These are phyloP conservation scores for Wickerhamomyces subpelliculosus DNA, from an alignment of 805 yeast genomes.

Conservation along the genomic window DNA sequence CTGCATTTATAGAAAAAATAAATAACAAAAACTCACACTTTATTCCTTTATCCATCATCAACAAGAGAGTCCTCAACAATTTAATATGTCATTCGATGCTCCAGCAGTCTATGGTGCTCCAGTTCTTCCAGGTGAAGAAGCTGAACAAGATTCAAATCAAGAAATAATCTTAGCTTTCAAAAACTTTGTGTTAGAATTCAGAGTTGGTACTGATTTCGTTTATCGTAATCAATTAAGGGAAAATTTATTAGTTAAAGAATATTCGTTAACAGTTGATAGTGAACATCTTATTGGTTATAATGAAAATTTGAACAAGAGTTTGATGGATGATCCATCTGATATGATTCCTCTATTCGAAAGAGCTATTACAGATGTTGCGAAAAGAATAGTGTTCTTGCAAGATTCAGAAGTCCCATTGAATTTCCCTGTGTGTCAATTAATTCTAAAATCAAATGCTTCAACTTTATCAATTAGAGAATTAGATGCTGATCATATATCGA, in stretches of 20 bases:
- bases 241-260: constrained; percentile 71
- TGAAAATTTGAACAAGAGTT: constrained; percentile 79
- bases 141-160: constrained; percentile 54
- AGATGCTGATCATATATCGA: constrained; percentile 82
- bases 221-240: constrained; percentile 90
- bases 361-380: constrained; percentile 82
- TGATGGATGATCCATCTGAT: constrained; percentile 82
- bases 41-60: no score
- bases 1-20: no score
- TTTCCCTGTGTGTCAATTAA: constrained; percentile 81
- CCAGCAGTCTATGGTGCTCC: constrained; percentile 69
- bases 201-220: constrained; percentile 73
- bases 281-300: constrained; percentile 84
- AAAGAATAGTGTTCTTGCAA: constrained; percentile 44
- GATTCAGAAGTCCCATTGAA: constrained; percentile 40
- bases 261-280: constrained; percentile 63
- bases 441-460: constrained; percentile 65
- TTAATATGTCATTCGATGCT: constrained; percentile 20
- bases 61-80: not conserved
- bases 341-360: constrained; percentile 80
- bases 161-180: constrained; percentile 74
- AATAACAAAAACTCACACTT: no score
- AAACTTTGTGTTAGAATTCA: constrained; percentile 76
- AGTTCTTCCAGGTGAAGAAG: constrained; percentile 79
- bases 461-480: constrained; percentile 71